These are phyloP conservation scores for Aureobasidium sp. DNA, from an alignment of 2,329 filamentous ascomycete genomes.

Conservation along the genomic window DNA sequence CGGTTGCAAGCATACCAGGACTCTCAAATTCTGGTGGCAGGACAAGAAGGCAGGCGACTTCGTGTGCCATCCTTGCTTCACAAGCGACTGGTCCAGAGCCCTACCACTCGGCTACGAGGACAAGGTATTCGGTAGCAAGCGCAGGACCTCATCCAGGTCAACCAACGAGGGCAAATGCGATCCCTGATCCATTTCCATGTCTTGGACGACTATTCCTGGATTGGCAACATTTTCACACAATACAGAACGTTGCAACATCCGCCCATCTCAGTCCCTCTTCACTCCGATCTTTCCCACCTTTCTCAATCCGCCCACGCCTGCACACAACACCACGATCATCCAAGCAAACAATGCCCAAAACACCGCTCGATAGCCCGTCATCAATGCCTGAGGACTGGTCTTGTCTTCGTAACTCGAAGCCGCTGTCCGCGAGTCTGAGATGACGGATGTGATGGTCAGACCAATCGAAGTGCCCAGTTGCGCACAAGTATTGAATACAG, in stretches of 20 bases:
- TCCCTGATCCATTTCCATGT: background rate
- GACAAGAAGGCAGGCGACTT: background rate
- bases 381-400: conserved; percentile 27
- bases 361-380: conserved; percentile 35
- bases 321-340: conserved; percentile 18
- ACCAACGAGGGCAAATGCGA: background rate
- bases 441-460: conserved; percentile 31
- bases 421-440: conserved; percentile 25
- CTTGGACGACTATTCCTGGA: too few relatives aligned
- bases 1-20: background rate
- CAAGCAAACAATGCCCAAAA: conserved; percentile 36
- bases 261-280: background rate
- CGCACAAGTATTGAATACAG: conserved; percentile 38
- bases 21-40: background rate
- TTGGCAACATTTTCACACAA: too few relatives aligned
- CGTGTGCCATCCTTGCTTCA: background rate
- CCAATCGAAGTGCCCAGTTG: conserved; percentile 37
- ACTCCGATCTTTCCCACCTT: conserved; percentile 3
- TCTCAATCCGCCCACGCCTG: background rate
- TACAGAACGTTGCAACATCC: background rate
- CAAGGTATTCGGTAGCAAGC: background rate
- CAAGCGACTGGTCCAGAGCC: background rate
- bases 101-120: background rate
- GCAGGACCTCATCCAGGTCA: background rate
- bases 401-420: conserved; percentile 22